Evolutionary conservation across 73 alveolate species (phyloP).

Genomic region (Blepharisma stoltei): DNA sequence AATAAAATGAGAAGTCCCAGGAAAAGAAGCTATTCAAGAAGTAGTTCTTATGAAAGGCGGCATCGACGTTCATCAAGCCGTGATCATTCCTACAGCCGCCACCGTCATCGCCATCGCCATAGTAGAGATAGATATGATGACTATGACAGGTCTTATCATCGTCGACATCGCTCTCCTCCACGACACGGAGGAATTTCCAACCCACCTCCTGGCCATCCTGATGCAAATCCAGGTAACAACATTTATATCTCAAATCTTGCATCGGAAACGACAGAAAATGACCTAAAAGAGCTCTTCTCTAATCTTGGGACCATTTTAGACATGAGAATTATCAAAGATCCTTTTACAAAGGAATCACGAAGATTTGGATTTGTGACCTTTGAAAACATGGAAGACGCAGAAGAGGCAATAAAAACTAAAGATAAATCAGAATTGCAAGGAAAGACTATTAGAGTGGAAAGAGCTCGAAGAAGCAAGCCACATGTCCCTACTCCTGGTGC

Average conservation of each 20-base stretch:
- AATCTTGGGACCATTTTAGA: not conserved
- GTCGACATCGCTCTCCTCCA: not conserved
- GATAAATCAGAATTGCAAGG: conserved; percentile 11
- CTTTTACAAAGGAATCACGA: conserved; percentile 5
- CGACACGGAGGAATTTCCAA: not conserved
- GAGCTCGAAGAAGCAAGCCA: conserved; percentile 28
- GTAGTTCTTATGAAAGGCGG: too few relatives aligned
- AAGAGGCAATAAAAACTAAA: not conserved
- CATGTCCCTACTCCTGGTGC: conserved; percentile 31
- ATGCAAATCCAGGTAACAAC: conserved; percentile 22
- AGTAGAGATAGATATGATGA: not conserved
- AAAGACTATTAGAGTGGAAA: conserved; percentile 4
- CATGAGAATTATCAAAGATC: conserved; percentile 6
- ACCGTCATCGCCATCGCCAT: too few relatives aligned
- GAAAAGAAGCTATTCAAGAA: too few relatives aligned
- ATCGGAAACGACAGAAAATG: not conserved
- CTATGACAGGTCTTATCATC: not conserved
- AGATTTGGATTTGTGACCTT: conserved; percentile 32
- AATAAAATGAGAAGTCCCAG: too few relatives aligned
- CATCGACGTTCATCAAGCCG: too few relatives aligned
- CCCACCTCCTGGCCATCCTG: conserved; percentile 18
- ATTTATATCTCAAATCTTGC: conserved; percentile 21
- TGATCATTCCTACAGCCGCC: too few relatives aligned
- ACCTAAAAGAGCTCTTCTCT: conserved; percentile 7
- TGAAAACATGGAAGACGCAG: conserved; percentile 23